A percentile compares a stretch with the other conserved stretches of the same genome.
phyloP scores from a whole-genome alignment of 768 basidiomycete genomes.

The Lactarius tabidus region DNA sequence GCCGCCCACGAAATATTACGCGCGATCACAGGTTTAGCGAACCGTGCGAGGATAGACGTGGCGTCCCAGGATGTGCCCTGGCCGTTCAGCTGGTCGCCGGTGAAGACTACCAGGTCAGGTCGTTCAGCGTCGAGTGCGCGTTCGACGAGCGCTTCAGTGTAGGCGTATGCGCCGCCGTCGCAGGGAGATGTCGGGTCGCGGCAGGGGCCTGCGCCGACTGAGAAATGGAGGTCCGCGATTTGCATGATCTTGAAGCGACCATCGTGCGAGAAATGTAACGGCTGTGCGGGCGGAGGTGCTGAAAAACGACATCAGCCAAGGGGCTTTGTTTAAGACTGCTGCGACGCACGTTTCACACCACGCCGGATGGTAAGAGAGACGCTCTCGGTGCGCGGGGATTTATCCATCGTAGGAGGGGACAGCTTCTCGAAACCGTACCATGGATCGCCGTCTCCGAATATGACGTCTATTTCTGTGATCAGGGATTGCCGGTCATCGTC shows the following conservation, averaged over 20 bases:
- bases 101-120: slow-evolving; percentile 89
- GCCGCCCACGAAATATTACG: slow-evolving; percentile 84
- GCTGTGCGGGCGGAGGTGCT: slow-evolving; percentile 70
- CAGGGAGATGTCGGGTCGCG: slow-evolving; percentile 60
- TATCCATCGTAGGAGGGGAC: slow-evolving; percentile 48
- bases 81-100: slow-evolving; percentile 91
- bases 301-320: slow-evolving; percentile 8
- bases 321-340: too few species aligned
- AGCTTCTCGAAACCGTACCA: slow-evolving; percentile 86
- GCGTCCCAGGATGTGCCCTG: slow-evolving; percentile 89
- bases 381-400: slow-evolving; percentile 40
- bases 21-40: slow-evolving; percentile 70
- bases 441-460: slow-evolving; percentile 78
- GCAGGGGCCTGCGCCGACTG: slow-evolving; percentile 73
- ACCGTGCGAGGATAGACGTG: slow-evolving; percentile 84
- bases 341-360: slow-evolving; percentile 60
- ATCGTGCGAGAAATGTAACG: slow-evolving; percentile 74
- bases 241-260: slow-evolving; percentile 89
- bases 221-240: slow-evolving; percentile 92
- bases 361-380: slow-evolving; percentile 66
- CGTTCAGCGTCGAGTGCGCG: slow-evolving; percentile 72
- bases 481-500: slow-evolving; percentile 52
- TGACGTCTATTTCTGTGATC: slow-evolving; percentile 89
- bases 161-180: slow-evolving; percentile 63
- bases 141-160: slow-evolving; percentile 70